Evolutionary conservation across 225 moss, liverwort and hornwort genomes (phyloP), one percentile per base, ranked within the genome.

Genomic region (Bryum argenteum): DNA sequence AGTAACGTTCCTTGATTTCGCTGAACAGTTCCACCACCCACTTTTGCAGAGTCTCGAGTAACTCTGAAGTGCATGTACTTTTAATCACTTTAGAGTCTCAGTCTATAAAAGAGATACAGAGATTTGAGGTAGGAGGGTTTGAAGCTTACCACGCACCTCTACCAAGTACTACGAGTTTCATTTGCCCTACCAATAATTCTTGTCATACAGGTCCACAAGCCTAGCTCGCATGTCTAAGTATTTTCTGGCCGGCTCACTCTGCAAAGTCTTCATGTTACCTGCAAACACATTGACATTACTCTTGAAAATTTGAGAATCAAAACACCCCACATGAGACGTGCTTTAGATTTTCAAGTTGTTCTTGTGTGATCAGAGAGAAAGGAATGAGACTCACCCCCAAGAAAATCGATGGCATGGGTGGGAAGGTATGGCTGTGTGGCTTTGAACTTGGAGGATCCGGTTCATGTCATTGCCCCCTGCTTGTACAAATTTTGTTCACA

Each of bases 101-200:
- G 11, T 57, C 52, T 67, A 16, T 51, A 22, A 72, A 43, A 66
- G 51, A 28, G 19, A 15, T 37, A 12, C 12, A 68, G 50, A 69
- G n/a, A 39, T 70, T n/a, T 71, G 60, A 28, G 2, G 23, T 22
- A 26, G 58, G 62, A 56, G 24, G 52, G 38, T n/a, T 67, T 56
- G 50, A 62, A 75, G 88, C 88, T 88, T 88, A 88, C 82, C 85
- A 88, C 87, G 71, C 86, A 89, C 89, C 89, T 89, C 84, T 87
- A 82, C 89, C 87, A 80, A 87, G 84, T 64, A 89, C 58, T 47
- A 68, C 75, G 19, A 89, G 81, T 78, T 82, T 87, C 87, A 89
- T 87, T 20, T 80, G 80, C 19, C 89, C 84, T 63, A 66, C 87
- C 45, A 71, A 54, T 89, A 89, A 20, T 89, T 72, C 28, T 89